Base-by-base conservation (phyloP, 2,329 filamentous ascomycete genomes). In the Paracamarosporium sp. region DNA sequence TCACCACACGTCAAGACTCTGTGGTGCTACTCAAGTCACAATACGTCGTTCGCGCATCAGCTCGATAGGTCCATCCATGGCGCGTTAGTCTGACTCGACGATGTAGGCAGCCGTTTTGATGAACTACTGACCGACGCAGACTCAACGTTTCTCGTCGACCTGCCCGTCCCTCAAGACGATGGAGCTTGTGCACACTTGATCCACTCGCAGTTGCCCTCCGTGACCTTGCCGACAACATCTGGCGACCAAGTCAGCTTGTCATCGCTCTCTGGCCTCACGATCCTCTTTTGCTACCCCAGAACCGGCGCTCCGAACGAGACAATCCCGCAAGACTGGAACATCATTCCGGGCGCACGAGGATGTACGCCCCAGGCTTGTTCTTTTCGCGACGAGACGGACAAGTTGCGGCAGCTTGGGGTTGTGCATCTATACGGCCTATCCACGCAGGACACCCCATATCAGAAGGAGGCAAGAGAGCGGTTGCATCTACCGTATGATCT, bases 291-390 rank as follows among this genome's bases (percentile, higher is more conserved):
- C 70, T 80, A 79, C 62, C 78, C 78, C 7, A 75, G 75, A 31
- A 78, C 75, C 38, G 76, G 69, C 31, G 77, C 71, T 2, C 77
- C 75, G 12, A 66, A 73, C 56, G 77, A 81, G 58, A 72, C 63
- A 1, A 72, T 80, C n/a, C 71, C 77, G 41, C 70, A 76, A 27
- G 66, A 71, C 12, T 80, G 77, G 78, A 77, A 80, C 63, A 59
- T 68, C 15, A 80, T 80, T 52, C 78, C 78, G 4, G 78, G 79
- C 27, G 79, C 79, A 7, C 66, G 78, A 55, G 79, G 78, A 52
- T 81, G 78, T 64, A 80, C 79, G 13, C 76, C 78, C 5, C 78
- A 80, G 68, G 78, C 78, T 13, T 80, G 79, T 64, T 75, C 74
- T 11, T 81, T 81, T 69, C 74, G 76, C 24, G 77, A 80, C 60